A percentile compares a stretch with the other conserved stretches of the same genome.
Evolutionary conservation across 164 flowering plant genomes (phyloP).

Genomic region (Annona squamosa): DNA sequence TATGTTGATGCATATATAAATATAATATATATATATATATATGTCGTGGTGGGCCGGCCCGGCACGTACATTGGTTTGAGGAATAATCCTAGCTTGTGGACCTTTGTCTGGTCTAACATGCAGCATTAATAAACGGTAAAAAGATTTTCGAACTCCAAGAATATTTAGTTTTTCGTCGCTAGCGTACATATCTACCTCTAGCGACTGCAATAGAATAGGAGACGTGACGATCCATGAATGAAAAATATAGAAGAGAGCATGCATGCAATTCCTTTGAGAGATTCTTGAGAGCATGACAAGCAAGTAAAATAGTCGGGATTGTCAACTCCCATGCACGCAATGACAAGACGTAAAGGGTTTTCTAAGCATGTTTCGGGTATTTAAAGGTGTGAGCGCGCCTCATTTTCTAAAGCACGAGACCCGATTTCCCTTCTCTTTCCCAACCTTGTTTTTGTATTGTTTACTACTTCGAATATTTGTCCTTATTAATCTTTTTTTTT

Average conservation of each 20-base stretch:
- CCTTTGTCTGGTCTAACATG: not conserved
- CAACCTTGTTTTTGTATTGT: not conserved
- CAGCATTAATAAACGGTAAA: not conserved
- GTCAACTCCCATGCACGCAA: conserved; percentile 7
- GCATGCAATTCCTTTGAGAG: conserved; percentile 1
- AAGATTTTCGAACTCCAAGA: not conserved
- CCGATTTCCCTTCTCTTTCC: conserved; percentile 1
- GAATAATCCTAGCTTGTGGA: not conserved
- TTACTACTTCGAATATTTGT: conserved; percentile 7
- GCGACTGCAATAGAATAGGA: conserved; percentile 1
- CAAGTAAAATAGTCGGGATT: not conserved
- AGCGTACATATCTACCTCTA: not conserved
- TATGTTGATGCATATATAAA: too few species aligned
- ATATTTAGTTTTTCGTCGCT: not conserved
- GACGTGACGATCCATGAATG: conserved; percentile 6
- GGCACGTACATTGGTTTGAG: not conserved
- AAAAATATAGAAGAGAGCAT: not conserved
- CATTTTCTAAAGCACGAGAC: conserved; percentile 6
- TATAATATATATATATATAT: too few species aligned
- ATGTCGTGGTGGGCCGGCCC: not conserved
- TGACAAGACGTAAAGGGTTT: not conserved
- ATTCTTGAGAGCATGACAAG: not conserved
- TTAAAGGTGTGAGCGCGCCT: not conserved
- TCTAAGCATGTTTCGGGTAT: conserved; percentile 2
- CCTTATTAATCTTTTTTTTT: not conserved